Evolutionary conservation across 495 filamentous ascomycete genomes (phyloP), one percentile per base, ranked within the genome.

Genomic region (Penicillium herquei): DNA sequence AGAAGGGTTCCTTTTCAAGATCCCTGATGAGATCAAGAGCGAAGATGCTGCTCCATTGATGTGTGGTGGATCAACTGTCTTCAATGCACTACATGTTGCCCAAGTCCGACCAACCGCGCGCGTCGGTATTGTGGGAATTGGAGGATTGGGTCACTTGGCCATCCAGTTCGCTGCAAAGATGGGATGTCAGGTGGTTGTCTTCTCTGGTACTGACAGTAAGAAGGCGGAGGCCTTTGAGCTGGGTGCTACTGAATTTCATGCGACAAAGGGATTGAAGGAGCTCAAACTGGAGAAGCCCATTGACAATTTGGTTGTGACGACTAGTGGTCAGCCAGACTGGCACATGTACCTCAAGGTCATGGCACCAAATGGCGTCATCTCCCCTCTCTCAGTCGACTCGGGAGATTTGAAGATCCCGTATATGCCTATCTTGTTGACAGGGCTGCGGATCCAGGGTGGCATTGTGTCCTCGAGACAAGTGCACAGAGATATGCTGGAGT

Each of bases 141-240:
- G 85, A 12, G 85, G 85, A 0, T 68, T 87, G 0, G 85, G 84
- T 0, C 84, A 87, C 61, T 59, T 87, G 45, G 85, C 84, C 1
- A 84, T 88, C 42, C 82, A 86, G 52, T 87, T 85, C 47, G 83
- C 81, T 17, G 69, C 75, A 6, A 82, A 84, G 63, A 81, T 83
- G 79, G 84, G 84, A 2, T 84, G 81, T 54, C 60, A 82, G n/a
- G 83, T 86, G 0, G 72, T 85, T 7, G 84, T 84, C 0, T 83
- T 87, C 63, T 81, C 77, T 3, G 68, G 73, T 5, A 81, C 76
- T 0, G 81, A 84, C 18, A 72, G 53, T 54, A 87, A 87, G 69
- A 80, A 78, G 45, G 74, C 80, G 1, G 82, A 86, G 51, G 84
- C 83, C 1, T 54, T 74, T 59, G 62, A 70, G 41, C 59, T 86